phyloP scores from a whole-genome alignment of 1,284 basidiomycete species.

The Rhodotorula sp. region DNA sequence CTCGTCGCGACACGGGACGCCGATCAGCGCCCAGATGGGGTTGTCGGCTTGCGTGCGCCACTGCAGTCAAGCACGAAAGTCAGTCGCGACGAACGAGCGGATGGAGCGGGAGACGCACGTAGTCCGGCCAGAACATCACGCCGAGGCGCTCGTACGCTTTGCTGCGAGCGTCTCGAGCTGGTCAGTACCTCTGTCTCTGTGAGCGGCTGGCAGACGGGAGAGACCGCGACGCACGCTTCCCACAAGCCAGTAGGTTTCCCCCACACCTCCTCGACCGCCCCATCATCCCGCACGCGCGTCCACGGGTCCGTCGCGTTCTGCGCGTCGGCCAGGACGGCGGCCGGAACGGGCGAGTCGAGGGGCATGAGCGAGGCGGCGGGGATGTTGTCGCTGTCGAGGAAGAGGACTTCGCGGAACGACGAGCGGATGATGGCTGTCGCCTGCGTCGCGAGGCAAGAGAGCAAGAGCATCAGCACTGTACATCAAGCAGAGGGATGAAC shows the following conservation, averaged over 20 bases:
- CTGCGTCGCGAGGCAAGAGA: neutral
- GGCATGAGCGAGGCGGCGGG: constrained; percentile 42
- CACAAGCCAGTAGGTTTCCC: constrained; percentile 50
- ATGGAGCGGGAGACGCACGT: constrained; percentile 9
- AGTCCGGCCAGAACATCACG: constrained; percentile 46
- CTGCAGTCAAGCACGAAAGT: neutral
- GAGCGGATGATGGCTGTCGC: constrained; percentile 53
- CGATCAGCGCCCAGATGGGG: constrained; percentile 43
- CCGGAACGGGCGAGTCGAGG: neutral
- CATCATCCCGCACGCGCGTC: neutral
- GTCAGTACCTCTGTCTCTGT: too few species aligned
- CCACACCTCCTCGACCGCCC: constrained; percentile 50
- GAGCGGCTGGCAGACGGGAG: neutral
- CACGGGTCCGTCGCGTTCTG: constrained; percentile 27
- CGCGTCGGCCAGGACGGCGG: constrained; percentile 13
- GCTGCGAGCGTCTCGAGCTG: constrained; percentile 11
- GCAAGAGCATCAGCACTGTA: neutral
- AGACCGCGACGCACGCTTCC: constrained; percentile 34
- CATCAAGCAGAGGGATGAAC: neutral
- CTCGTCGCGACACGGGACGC: constrained; percentile 49
- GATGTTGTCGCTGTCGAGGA: constrained; percentile 56
- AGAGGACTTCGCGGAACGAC: constrained; percentile 56
- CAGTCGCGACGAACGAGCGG: neutral
- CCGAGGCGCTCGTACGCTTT: constrained; percentile 4
- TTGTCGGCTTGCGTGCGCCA: constrained; percentile 50